Evolutionary conservation across 2,329 filamentous ascomycete species (phyloP).

Genomic region (Aspergillus unguis): DNA sequence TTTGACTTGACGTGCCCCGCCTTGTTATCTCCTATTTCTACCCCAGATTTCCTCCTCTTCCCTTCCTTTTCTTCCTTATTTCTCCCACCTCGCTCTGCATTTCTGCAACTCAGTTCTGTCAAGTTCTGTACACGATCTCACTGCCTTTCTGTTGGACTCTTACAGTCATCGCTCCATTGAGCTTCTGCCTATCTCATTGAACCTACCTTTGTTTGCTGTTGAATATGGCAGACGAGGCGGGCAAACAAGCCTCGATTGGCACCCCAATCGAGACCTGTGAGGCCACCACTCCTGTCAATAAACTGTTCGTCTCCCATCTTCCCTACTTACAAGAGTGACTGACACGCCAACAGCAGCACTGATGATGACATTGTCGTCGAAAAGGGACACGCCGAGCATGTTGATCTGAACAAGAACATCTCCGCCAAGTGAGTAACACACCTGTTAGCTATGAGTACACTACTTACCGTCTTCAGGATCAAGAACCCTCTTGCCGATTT

Average conservation of each 20-base stretch:
- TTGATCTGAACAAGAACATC: slow-evolving; percentile 29
- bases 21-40: slow-evolving; percentile 1
- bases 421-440: slow-evolving; percentile 26
- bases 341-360: slow-evolving; percentile 10
- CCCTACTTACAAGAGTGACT: not conserved
- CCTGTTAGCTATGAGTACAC: not conserved
- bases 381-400: slow-evolving; percentile 21
- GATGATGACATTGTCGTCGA: slow-evolving; percentile 18
- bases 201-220: not conserved
- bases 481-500: slow-evolving; percentile 47
- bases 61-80: not conserved
- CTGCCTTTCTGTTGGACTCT: too few relatives aligned
- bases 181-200: not conserved
- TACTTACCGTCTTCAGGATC: slow-evolving; percentile 32
- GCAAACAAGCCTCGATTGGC: slow-evolving; percentile 2
- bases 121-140: too few relatives aligned
- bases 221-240: slow-evolving; percentile 14
- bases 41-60: slow-evolving; percentile 1
- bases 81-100: not conserved
- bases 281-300: slow-evolving; percentile 2
- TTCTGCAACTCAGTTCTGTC: too few relatives aligned
- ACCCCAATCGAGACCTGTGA: not conserved
- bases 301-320: slow-evolving; percentile 13
- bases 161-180: not conserved
- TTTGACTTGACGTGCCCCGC: slow-evolving; percentile 1